phyloP scores from a whole-genome alignment of 192 early-diverging fungal species.

The Chytriomyces sp. region DNA sequence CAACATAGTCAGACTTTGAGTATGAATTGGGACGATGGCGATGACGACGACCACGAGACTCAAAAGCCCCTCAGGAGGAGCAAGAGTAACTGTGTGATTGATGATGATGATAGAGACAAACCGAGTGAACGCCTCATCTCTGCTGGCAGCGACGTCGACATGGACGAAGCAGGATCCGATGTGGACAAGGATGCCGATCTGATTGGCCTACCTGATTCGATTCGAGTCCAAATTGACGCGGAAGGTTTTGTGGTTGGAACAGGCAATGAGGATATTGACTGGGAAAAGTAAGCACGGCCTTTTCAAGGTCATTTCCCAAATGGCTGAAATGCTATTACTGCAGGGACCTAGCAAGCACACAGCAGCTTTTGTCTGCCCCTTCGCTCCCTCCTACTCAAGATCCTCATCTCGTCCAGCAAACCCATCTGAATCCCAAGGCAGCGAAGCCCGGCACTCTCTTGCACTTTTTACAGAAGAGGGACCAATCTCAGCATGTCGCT shows the following conservation, averaged over 20 bases:
- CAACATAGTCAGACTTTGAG: neutral
- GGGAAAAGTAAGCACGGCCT: too few species aligned
- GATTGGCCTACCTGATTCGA: neutral
- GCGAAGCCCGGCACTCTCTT: too few species aligned
- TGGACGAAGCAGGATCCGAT: neutral
- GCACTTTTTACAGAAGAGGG: too few species aligned
- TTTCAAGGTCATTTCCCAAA: too few species aligned
- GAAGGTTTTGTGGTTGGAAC: conserved; percentile 21
- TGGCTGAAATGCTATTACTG: too few species aligned
- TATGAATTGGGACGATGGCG: neutral
- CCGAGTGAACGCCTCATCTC: neutral
- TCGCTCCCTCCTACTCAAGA: too few species aligned
- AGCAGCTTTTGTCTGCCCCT: too few species aligned
- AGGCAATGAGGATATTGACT: too few species aligned
- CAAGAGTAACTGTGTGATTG: neutral
- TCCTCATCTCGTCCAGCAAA: too few species aligned
- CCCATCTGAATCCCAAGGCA: too few species aligned
- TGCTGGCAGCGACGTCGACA: neutral
- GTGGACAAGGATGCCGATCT: neutral
- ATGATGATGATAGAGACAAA: conserved; percentile 2
- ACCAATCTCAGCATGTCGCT: neutral
- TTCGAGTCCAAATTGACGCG: conserved; percentile 1
- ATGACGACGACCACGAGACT: neutral
- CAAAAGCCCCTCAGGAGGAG: neutral
- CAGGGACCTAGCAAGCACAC: too few species aligned